A percentile compares a stretch with the other conserved stretches of the same genome.
phyloP scores from a whole-genome alignment of 495 filamentous ascomycete species.

The Penicillium ochrochloron region DNA sequence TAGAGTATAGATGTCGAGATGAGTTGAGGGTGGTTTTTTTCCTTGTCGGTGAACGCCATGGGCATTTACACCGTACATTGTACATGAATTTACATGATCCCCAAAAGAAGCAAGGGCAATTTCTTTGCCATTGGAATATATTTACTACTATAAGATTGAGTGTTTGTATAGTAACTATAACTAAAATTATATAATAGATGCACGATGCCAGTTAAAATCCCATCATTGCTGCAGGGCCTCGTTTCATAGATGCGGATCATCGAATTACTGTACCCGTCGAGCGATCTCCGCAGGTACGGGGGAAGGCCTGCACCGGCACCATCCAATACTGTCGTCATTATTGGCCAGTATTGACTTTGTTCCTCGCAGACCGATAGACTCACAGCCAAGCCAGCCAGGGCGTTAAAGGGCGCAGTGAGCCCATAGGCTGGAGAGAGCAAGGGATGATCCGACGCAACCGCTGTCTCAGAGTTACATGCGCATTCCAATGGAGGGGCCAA shows the following conservation, averaged over 20 bases:
- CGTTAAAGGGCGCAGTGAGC: neutral
- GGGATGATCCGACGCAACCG: conserved; percentile 22
- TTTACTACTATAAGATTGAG: neutral
- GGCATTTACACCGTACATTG: neutral
- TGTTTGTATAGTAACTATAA: neutral
- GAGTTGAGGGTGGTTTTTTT: neutral
- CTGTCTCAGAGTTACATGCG: conserved; percentile 30
- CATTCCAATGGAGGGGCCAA: conserved; percentile 18
- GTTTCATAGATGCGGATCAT: conserved; percentile 4
- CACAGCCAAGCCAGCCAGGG: conserved; percentile 4
- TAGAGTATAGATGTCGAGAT: conserved; percentile 16
- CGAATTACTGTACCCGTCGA: conserved; percentile 13
- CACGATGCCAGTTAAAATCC: conserved; percentile 1
- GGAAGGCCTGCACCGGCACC: neutral
- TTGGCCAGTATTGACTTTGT: neutral
- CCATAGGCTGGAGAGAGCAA: conserved; percentile 20
- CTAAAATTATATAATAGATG: neutral
- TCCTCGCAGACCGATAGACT: conserved; percentile 1
- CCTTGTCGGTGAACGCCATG: neutral
- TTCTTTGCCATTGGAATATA: conserved; percentile 2
- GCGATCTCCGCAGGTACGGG: conserved; percentile 5
- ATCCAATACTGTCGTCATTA: neutral
- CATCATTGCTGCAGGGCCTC: conserved; percentile 14
- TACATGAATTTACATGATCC: conserved; percentile 11
- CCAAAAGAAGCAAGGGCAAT: conserved; percentile 5